Base-by-base conservation (phyloP, 2,329 filamentous ascomycete genomes). In the Xenosphaeropsis pyriputrescens region DNA sequence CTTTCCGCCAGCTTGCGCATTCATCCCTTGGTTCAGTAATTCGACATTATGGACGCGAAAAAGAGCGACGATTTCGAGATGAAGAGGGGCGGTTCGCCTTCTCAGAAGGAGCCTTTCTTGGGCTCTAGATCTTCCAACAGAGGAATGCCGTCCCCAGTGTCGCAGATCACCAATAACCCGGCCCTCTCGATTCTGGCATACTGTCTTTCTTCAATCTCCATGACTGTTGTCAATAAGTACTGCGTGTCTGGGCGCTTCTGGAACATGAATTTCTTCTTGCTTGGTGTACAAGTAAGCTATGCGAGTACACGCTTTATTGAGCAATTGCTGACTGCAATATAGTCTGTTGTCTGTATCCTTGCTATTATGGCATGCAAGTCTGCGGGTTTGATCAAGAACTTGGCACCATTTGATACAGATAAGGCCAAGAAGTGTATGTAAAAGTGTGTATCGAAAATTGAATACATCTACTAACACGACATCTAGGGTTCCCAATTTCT, bases 201-300 rank as follows among this genome's bases (percentile, higher is more conserved):
- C 68, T 98, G 91, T 61, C 68, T 82, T 52, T 85, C 89, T 38
- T 95, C 88, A n/a, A 98, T 98, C 56, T 74, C 89, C 59, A 98
- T 98, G 91, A 98, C 91, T 6, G 84, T 95, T n/a, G 91, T 93
- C 59, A 98, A 98, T 67, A 98, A 98, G 70, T 98, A 93, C 59
- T 88, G 95, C 45, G 75, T 98, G 34, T 95, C 85, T 6, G 91
- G 91, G 43, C 70, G 72, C 37, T 74, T 80, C 48, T 98, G 93
- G 74, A 98, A 98, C 63, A 64, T 98, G 52, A 94, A 93, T 63
- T 94, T 96, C 62, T 85, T 98, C 63, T 81, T 95, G 51, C 74
- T 98, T 42, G 80, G 76, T 43, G 72, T 96, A 43, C 91, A 96
- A 78, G 89, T 95, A 74, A 53, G 74, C 54, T n/a, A 16, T 37